A percentile compares a stretch with the other conserved stretches of the same genome.
These are phyloP conservation scores for Aspergillus quadricinctus DNA, from an alignment of 2,329 filamentous ascomycete species.

Conservation along the genomic window DNA sequence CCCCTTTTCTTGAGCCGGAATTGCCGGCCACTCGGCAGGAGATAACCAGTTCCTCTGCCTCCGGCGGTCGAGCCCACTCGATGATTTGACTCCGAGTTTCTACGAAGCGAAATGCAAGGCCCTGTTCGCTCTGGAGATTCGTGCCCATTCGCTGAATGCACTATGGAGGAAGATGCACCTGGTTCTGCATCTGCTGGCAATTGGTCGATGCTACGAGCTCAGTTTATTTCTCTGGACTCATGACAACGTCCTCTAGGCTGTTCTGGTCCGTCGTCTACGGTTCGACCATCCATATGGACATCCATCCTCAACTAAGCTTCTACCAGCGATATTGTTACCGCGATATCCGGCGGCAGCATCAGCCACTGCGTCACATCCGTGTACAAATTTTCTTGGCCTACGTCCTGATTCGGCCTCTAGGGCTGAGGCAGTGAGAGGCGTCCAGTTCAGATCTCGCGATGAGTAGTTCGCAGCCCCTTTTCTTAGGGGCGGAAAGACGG, in stretches of 20 bases:
- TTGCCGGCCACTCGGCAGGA: not conserved
- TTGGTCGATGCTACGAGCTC: not conserved
- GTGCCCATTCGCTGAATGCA: not conserved
- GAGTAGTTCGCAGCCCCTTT: not conserved
- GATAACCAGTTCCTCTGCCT: not conserved
- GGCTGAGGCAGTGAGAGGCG: not conserved
- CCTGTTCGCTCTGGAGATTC: not conserved
- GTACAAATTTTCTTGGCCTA: not conserved
- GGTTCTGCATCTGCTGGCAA: not conserved
- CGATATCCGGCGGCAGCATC: not conserved
- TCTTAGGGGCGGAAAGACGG: not conserved
- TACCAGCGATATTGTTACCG: not conserved
- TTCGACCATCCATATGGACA: not conserved
- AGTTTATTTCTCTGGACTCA: not conserved
- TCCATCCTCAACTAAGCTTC: not conserved
- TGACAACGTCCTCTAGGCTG: not conserved
- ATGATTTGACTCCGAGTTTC: not conserved
- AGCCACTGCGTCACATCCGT: not conserved
- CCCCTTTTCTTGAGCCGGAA: not conserved
- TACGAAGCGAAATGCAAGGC: not conserved
- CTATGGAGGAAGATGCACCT: not conserved
- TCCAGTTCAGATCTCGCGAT: not conserved
- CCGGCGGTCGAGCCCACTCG: not conserved
- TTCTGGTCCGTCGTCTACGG: no score
- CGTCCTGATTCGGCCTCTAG: not conserved